A percentile compares a stretch with the other conserved stretches of the same genome.
phyloP scores from a whole-genome alignment of 2,329 filamentous ascomycete species.

The Fusarium chaquense region DNA sequence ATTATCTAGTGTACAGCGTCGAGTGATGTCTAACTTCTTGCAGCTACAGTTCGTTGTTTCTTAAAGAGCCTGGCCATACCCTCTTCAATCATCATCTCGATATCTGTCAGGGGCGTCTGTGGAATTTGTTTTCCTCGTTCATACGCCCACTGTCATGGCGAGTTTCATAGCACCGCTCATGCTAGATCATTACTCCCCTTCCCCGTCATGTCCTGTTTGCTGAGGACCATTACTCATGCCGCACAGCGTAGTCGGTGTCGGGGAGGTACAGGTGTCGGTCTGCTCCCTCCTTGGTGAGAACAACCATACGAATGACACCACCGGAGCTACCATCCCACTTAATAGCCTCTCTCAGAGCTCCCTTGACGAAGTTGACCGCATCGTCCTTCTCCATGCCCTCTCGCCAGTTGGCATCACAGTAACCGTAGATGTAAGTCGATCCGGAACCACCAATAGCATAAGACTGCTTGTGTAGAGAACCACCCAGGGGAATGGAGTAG shows the following conservation, averaged over 20 bases:
- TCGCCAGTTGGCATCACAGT: conserved; percentile 95
- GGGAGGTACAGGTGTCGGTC: conserved; percentile 96
- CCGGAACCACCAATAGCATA: conserved; percentile 97
- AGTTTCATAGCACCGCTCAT: conserved; percentile 31
- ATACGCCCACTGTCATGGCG: conserved; percentile 30
- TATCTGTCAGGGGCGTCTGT: conserved; percentile 10
- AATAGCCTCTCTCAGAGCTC: conserved; percentile 90
- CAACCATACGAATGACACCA: conserved; percentile 97
- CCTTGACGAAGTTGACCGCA: conserved; percentile 93
- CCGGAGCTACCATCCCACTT: conserved; percentile 99
- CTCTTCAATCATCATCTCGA: conserved; percentile 21
- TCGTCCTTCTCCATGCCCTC: conserved; percentile 95
- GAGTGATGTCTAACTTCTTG: conserved; percentile 42
- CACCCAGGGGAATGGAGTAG: conserved; percentile 95
- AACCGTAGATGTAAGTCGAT: conserved; percentile 99
- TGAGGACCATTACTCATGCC: conserved; percentile 67
- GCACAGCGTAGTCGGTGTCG: conserved; percentile 85
- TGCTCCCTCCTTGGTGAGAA: conserved; percentile 89
- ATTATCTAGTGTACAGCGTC: conserved; percentile 50
- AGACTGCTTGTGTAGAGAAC: conserved; percentile 95
- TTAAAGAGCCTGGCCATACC: conserved; percentile 20
- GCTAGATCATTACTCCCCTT: conserved; percentile 19
- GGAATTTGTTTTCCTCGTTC: conserved; percentile 16
- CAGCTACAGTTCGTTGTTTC: conserved; percentile 24
- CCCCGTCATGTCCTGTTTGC: conserved; percentile 36